Evolutionary conservation across 768 basidiomycete species (phyloP).

Genomic region (Tulasnella sp.): DNA sequence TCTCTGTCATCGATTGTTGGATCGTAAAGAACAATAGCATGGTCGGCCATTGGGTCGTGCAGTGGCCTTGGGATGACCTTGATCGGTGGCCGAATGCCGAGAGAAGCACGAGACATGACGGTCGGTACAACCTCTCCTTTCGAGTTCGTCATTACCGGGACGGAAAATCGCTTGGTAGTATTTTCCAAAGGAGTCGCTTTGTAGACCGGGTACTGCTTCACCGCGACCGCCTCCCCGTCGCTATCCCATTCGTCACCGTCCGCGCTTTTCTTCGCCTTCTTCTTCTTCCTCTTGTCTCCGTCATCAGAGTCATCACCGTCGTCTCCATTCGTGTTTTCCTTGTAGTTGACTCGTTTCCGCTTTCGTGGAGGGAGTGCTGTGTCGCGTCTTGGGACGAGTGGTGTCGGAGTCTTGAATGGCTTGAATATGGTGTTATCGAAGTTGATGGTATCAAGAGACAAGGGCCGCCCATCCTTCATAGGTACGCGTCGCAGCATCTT

Average conservation of each 20-base stretch:
- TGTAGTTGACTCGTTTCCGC: conserved; percentile 83
- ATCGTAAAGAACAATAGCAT: conserved; percentile 94
- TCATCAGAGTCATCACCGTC: conserved; percentile 43
- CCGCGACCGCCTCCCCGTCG: conserved; percentile 46
- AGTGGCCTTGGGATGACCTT: conserved; percentile 82
- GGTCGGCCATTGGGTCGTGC: conserved; percentile 97
- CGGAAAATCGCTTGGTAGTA: conserved; percentile 56
- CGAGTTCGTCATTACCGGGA: conserved; percentile 71
- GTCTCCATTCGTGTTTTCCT: conserved; percentile 46
- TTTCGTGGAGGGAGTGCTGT: conserved; percentile 66
- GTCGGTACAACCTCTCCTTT: conserved; percentile 55
- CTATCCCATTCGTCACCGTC: conserved; percentile 55
- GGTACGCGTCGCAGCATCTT: conserved; percentile 13
- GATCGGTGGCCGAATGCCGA: conserved; percentile 76
- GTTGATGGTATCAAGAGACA: neutral
- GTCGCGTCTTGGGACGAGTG: conserved; percentile 35
- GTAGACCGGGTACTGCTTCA: conserved; percentile 65
- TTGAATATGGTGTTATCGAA: conserved; percentile 32
- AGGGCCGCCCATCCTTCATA: conserved; percentile 7
- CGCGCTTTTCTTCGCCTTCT: conserved; percentile 56
- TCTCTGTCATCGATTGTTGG: conserved; percentile 91
- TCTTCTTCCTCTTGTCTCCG: conserved; percentile 52
- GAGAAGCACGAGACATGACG: conserved; percentile 56
- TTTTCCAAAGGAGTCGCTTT: conserved; percentile 68
- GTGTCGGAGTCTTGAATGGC: conserved; percentile 71